phyloP scores from a whole-genome alignment of 768 basidiomycete genomes.

The Terana coerulea region DNA sequence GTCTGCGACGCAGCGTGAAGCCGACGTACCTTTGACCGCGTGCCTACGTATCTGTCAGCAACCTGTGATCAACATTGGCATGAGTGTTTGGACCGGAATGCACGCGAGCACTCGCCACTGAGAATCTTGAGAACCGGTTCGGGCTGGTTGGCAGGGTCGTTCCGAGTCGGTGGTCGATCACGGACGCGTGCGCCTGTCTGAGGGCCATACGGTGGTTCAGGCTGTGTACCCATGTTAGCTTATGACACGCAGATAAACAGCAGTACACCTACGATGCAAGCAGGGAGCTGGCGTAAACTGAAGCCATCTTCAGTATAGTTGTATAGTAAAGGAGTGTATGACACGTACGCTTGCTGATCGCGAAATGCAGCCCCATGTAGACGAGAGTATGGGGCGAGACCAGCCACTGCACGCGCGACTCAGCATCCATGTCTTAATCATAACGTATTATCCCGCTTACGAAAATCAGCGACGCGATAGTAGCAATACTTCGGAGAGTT shows the following conservation, averaged over 20 bases:
- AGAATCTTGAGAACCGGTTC: conserved; percentile 2
- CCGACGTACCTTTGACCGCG: conserved; percentile 1
- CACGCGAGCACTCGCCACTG: not conserved
- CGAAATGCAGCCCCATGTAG: conserved; percentile 27
- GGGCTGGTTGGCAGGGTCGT: not conserved
- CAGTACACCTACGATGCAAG: conserved; percentile 23
- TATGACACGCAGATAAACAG: not conserved
- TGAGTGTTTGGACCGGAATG: not conserved
- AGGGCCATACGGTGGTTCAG: conserved; percentile 19
- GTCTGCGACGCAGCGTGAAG: not conserved
- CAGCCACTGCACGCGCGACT: conserved; percentile 20
- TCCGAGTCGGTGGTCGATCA: conserved; percentile 3
- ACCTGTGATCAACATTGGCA: not conserved
- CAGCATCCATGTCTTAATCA: not conserved
- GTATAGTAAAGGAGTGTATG: too few relatives aligned
- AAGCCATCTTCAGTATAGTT: not conserved
- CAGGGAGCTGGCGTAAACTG: conserved; percentile 28
- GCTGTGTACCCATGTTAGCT: conserved; percentile 9
- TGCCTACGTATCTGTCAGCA: not conserved
- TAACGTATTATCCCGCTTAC: conserved; percentile 14
- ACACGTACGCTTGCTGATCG: conserved; percentile 27
- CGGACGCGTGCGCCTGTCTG: conserved; percentile 2
- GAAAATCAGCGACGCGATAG: conserved; percentile 22
- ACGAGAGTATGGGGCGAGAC: conserved; percentile 23
- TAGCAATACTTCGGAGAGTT: conserved; percentile 14